A percentile compares a stretch with the other conserved stretches of the same genome.
phyloP scores from a whole-genome alignment of 2,329 filamentous ascomycete genomes.

The Calonectria leucothoes region DNA sequence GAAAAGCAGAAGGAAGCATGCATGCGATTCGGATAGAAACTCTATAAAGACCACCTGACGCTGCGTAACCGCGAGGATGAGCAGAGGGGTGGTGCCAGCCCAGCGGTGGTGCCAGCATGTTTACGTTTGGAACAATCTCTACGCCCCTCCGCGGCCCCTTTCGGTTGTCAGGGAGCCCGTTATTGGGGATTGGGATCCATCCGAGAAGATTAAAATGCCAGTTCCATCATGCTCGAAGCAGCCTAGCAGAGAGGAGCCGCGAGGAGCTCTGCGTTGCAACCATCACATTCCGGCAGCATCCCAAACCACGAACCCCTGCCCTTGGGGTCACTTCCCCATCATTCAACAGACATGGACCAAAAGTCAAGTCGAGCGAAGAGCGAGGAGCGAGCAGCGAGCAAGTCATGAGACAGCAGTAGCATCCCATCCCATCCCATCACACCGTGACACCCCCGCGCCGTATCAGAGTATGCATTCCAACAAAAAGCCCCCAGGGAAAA shows the following conservation, averaged over 20 bases:
- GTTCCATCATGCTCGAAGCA: slow-evolving; percentile 2
- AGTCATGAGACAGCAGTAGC: neutral
- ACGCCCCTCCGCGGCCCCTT: slow-evolving; percentile 6
- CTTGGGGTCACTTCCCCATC: slow-evolving; percentile 17
- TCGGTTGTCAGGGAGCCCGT: slow-evolving; percentile 12
- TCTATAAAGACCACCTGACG: neutral
- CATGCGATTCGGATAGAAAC: neutral
- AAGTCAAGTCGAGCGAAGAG: neutral
- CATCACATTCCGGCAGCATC: slow-evolving; percentile 16
- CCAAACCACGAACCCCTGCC: slow-evolving; percentile 11
- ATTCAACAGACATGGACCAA: slow-evolving; percentile 15
- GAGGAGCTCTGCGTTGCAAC: neutral
- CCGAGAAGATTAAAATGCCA: neutral
- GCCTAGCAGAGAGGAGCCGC: neutral
- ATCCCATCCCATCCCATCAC: neutral
- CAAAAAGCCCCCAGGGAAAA: neutral
- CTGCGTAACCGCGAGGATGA: neutral
- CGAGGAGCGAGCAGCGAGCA: too few relatives aligned
- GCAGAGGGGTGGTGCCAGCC: neutral
- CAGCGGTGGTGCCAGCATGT: neutral
- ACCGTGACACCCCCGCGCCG: neutral
- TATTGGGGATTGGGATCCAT: slow-evolving; percentile 8
- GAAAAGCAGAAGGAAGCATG: neutral
- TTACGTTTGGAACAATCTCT: neutral
- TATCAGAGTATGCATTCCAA: neutral